Evolutionary conservation across 176 grass and related monocot genomes (phyloP).

Genomic region (Aegilops tauschii): DNA sequence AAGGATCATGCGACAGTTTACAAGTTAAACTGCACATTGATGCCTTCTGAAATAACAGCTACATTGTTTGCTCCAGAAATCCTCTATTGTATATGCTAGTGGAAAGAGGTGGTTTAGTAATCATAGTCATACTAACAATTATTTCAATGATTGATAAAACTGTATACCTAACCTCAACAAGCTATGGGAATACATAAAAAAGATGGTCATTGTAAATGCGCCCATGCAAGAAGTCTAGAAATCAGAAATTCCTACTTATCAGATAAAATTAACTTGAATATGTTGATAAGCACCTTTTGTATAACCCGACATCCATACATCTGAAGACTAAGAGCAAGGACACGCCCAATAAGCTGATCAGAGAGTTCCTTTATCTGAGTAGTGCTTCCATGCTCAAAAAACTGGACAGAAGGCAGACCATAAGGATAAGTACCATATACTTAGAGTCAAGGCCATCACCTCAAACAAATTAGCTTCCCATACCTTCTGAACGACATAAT

Average conservation of each 20-base stretch:
- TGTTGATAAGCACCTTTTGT: conserved; percentile 59
- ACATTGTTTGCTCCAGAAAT: too few species aligned
- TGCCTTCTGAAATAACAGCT: too few species aligned
- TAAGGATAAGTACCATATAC: background rate
- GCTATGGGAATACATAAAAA: too few species aligned
- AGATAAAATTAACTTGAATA: background rate
- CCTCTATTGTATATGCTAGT: background rate
- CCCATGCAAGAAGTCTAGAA: background rate
- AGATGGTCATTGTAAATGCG: too few species aligned
- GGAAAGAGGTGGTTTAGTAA: background rate
- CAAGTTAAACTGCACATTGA: too few species aligned
- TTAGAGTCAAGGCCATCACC: background rate
- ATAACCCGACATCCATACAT: conserved; percentile 97
- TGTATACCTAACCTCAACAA: too few species aligned
- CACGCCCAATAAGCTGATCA: conserved; percentile 60
- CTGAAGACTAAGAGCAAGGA: conserved; percentile 86
- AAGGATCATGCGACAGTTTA: too few species aligned
- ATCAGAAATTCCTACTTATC: background rate
- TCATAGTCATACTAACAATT: too few species aligned
- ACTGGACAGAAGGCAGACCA: conserved; percentile 41
- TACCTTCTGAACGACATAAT: conserved; percentile 97
- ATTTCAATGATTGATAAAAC: too few species aligned
- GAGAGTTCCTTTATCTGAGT: conserved; percentile 74
- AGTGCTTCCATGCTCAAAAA: conserved; percentile 90
- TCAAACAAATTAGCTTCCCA: background rate